Evolutionary conservation across 352 stramenopile species (phyloP).

Genomic region (Phytophthora fragariaefolia): DNA sequence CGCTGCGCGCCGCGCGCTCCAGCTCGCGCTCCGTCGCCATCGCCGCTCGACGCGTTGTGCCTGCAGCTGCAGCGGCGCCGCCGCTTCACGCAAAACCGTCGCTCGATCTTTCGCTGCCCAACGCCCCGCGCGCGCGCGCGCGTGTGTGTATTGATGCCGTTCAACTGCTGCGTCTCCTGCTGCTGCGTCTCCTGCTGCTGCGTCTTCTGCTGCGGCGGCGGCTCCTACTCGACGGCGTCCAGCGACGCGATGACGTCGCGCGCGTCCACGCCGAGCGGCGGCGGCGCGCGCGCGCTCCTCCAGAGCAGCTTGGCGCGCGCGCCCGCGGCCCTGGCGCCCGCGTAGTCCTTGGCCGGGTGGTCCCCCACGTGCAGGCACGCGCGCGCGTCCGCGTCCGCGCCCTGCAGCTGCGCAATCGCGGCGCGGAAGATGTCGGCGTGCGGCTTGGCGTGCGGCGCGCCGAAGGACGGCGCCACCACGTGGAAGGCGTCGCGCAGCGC

Average conservation of each 20-base stretch:
- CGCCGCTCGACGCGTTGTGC: slow-evolving; percentile 4
- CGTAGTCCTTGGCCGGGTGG: slow-evolving; percentile 60
- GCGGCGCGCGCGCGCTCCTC: slow-evolving; percentile 13
- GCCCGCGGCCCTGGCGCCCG: slow-evolving; percentile 45
- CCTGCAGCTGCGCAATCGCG: slow-evolving; percentile 47
- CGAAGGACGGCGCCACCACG: slow-evolving; percentile 69
- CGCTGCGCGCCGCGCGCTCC: no score
- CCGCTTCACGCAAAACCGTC: not conserved
- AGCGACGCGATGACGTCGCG: slow-evolving; percentile 47
- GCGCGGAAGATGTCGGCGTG: slow-evolving; percentile 60
- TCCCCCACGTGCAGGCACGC: slow-evolving; percentile 73
- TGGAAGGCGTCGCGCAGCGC: slow-evolving; percentile 56
- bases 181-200: not conserved
- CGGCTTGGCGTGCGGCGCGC: slow-evolving; percentile 56
- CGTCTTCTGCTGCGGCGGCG: not conserved
- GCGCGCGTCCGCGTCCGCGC: not conserved
- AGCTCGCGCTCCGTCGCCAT: slow-evolving; percentile 43
- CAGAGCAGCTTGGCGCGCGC: slow-evolving; percentile 52
- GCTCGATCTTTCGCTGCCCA: not conserved
- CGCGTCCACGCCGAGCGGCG: slow-evolving; percentile 6
- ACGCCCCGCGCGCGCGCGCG: not conserved
- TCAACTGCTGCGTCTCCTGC: slow-evolving; percentile 1
- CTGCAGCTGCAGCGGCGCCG: slow-evolving; percentile 1
- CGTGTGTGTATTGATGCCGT: not conserved
- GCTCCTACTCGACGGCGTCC: slow-evolving; percentile 14